Evolutionary conservation across 2,329 filamentous ascomycete genomes (phyloP), one percentile per base, ranked within the genome.

Genomic region (Colletotrichum graminicola): DNA sequence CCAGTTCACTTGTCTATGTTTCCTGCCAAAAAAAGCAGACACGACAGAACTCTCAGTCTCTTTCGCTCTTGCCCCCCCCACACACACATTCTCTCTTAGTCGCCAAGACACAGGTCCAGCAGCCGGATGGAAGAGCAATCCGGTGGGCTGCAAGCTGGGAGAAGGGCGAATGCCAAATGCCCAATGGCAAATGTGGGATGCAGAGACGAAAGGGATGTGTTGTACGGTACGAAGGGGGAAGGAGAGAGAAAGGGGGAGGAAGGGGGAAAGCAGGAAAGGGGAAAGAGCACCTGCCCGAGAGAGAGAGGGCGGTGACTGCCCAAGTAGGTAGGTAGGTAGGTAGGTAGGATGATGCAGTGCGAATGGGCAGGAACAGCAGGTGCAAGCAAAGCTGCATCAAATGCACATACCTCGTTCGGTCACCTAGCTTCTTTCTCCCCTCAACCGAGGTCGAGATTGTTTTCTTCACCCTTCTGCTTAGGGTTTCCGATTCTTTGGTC

Each of bases 81-180:
- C n/a, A n/a, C 47, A 8, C n/a, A 26, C 23, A 29, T 26, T 29
- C 49, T 18, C 49, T 16, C 21, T 12, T 10, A 23, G 18, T 51
- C 45, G 2, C 23, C 23, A 16, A 16, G 51, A 18, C 21, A 23
- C 21, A 23, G 43, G 29, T n/a, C 21, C 43, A 14, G 18, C 41
- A 43, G 41, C 41, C 41, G 21, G 41, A 43, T 43, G 16, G 21
- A 26, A 5, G 12, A 7, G 43, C 32, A 54, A 64, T 64, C 41
- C 32, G 59, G 39, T n/a, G 29, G 39, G n/a, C 39, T 62, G 49
- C 23, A 32, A 10, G 39, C 54, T 14, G 49, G 32, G 32, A 55
- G 56, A 41, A 41, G 39, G 57, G 57, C 29, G 41, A 54, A 39
- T 59, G 61, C 61, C 23, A 56, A 21, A 36, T 36, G 61, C 29